Evolutionary conservation across 179 eudicot species (phyloP).

Genomic region (Carnegiea gigantea): DNA sequence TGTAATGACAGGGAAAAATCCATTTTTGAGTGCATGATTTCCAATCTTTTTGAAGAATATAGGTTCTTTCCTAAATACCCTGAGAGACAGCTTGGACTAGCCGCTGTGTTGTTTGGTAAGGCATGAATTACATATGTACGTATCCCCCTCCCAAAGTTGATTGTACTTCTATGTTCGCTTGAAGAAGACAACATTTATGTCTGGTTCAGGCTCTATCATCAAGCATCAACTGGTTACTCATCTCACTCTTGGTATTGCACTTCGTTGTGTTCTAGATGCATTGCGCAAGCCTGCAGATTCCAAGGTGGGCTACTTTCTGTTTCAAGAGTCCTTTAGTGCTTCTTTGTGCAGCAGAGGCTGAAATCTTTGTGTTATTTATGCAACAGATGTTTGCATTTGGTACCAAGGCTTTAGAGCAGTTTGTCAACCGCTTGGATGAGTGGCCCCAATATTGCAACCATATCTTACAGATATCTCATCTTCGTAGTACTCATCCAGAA

Average conservation of each 20-base stretch:
- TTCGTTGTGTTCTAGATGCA: constrained; percentile 90
- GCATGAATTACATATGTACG: background rate
- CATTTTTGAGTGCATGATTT: constrained; percentile 88
- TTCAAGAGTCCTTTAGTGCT: background rate
- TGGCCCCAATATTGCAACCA: constrained; percentile 98
- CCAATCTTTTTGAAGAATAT: constrained; percentile 91
- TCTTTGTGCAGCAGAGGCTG: constrained; percentile 2
- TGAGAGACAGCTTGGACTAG: constrained; percentile 84
- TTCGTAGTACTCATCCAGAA: constrained; percentile 75
- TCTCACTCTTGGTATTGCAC: constrained; percentile 87
- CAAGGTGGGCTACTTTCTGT: constrained; percentile 47
- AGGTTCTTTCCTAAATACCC: constrained; percentile 89
- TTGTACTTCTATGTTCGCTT: background rate
- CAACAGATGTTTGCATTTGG: constrained; percentile 93
- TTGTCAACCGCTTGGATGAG: constrained; percentile 81
- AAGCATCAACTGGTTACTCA: constrained; percentile 93
- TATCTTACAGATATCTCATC: constrained; percentile 90
- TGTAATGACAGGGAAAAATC: constrained; percentile 69
- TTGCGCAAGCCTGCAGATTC: constrained; percentile 89
- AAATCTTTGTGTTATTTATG: constrained; percentile 16
- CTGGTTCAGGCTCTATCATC: constrained; percentile 74
- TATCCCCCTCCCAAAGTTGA: background rate
- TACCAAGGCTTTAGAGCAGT: constrained; percentile 83
- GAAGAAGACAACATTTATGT: constrained; percentile 6
- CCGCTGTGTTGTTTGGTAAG: constrained; percentile 88